Evolutionary conservation across 2,329 filamentous ascomycete species (phyloP).

Genomic region (Chaetomium globosum): DNA sequence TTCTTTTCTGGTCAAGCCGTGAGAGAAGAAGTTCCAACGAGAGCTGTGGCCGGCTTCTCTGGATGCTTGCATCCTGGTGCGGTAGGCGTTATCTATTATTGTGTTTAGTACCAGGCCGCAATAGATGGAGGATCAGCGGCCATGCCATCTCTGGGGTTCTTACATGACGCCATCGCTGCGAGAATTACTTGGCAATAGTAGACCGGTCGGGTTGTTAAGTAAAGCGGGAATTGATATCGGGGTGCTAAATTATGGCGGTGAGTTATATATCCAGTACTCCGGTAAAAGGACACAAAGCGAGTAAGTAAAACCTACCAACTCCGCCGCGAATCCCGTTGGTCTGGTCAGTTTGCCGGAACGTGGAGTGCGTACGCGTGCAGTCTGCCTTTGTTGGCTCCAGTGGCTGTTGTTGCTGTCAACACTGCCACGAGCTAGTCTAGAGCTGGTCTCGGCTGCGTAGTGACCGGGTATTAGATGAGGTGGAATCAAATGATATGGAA

Average conservation of each 20-base stretch:
- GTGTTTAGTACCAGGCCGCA: slow-evolving; percentile 2
- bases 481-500: not conserved
- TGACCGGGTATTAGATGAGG: not conserved
- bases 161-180: slow-evolving; percentile 14
- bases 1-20: slow-evolving; percentile 43
- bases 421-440: slow-evolving; percentile 1
- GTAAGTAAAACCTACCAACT: not conserved
- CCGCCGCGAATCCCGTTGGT: not conserved
- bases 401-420: not conserved
- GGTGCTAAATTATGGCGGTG: not conserved
- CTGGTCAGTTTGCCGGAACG: not conserved
- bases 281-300: not conserved
- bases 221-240: not conserved
- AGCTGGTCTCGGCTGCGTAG: not conserved
- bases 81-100: slow-evolving; percentile 50
- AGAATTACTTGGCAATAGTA: not conserved
- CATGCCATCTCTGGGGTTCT: not conserved
- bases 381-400: slow-evolving; percentile 3
- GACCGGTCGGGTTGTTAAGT: not conserved
- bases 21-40: slow-evolving; percentile 51
- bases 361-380: not conserved
- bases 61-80: slow-evolving; percentile 51
- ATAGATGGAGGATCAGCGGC: too few species aligned
- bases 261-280: not conserved
- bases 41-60: slow-evolving; percentile 48